phyloP scores from a whole-genome alignment of 108 stramenopile genomes.

The Skeletonema grethae region DNA sequence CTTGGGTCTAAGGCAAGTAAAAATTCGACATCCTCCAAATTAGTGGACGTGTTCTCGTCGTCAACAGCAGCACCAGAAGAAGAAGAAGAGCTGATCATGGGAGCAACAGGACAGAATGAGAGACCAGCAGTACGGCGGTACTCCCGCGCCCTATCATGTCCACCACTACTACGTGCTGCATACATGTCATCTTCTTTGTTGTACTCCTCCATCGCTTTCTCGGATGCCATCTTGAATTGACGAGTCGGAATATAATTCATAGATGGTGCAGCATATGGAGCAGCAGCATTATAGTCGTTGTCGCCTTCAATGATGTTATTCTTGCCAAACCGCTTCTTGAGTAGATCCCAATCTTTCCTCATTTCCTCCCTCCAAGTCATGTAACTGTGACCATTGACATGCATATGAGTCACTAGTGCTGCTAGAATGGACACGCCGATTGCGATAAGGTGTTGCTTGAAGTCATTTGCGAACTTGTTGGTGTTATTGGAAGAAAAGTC shows the following conservation, averaged over 20 bases:
- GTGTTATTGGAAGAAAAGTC: neutral
- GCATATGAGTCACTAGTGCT: slow-evolving; percentile 39
- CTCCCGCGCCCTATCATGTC: slow-evolving; percentile 18
- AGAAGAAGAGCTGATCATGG: neutral
- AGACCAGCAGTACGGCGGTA: slow-evolving; percentile 25
- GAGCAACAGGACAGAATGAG: slow-evolving; percentile 14
- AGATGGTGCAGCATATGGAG: slow-evolving; percentile 38
- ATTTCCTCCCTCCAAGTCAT: slow-evolving; percentile 23
- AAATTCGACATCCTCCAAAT: slow-evolving; percentile 37
- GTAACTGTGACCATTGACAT: slow-evolving; percentile 30
- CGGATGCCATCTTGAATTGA: slow-evolving; percentile 1
- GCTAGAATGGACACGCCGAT: slow-evolving; percentile 66
- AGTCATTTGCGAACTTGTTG: slow-evolving; percentile 7
- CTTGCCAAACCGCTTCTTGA: neutral
- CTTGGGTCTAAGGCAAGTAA: slow-evolving; percentile 32
- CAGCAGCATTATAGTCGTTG: neutral
- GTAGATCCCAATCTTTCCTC: slow-evolving; percentile 16
- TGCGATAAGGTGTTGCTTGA: slow-evolving; percentile 67
- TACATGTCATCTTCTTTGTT: neutral
- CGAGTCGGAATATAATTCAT: slow-evolving; percentile 32
- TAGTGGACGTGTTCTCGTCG: neutral
- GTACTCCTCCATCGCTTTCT: slow-evolving; percentile 7
- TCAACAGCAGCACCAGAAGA: neutral
- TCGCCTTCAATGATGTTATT: neutral
- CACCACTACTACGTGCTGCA: neutral